Conservation (phyloP, 495 filamentous ascomycete genomes). For the Bombardia bombarda region DNA sequence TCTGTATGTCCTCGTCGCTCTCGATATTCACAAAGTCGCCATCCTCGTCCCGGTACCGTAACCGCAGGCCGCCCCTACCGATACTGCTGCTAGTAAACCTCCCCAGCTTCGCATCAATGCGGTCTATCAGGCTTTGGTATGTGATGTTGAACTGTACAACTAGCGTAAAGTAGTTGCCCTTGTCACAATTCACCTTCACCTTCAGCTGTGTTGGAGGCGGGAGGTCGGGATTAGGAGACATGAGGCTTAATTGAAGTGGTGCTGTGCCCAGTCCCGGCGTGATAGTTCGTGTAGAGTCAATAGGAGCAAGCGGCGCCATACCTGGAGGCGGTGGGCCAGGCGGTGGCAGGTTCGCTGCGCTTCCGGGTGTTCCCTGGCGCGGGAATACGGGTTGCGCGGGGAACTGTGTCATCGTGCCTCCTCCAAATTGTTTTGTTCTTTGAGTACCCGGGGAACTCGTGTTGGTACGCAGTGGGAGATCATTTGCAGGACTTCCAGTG, state of each 20-base stretch:
- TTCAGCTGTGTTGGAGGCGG: conserved; percentile 77
- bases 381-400: conserved; percentile 37
- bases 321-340: conserved; percentile 23
- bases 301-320: conserved; percentile 22
- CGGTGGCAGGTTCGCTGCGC: conserved; percentile 18
- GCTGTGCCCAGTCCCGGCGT: conserved; percentile 26
- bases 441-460: conserved; percentile 46
- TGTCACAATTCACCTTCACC: conserved; percentile 84
- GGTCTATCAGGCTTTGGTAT: conserved; percentile 84
- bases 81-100: conserved; percentile 76
- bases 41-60: conserved; percentile 89
- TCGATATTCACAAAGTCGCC: conserved; percentile 89
- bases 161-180: conserved; percentile 74
- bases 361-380: conserved; percentile 34
- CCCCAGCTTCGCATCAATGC: conserved; percentile 92
- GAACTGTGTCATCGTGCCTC: conserved; percentile 37
- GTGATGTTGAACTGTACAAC: conserved; percentile 90
- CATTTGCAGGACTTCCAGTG: conserved; percentile 44
- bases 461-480: conserved; percentile 41
- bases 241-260: conserved; percentile 19
- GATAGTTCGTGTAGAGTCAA: conserved; percentile 13
- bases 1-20: conserved; percentile 89
- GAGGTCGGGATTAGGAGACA: conserved; percentile 40
- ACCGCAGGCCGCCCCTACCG: conserved; percentile 63
- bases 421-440: conserved; percentile 20